These are phyloP conservation scores for Allium cepa DNA, from an alignment of 106 monocot species.

Conservation along the genomic window DNA sequence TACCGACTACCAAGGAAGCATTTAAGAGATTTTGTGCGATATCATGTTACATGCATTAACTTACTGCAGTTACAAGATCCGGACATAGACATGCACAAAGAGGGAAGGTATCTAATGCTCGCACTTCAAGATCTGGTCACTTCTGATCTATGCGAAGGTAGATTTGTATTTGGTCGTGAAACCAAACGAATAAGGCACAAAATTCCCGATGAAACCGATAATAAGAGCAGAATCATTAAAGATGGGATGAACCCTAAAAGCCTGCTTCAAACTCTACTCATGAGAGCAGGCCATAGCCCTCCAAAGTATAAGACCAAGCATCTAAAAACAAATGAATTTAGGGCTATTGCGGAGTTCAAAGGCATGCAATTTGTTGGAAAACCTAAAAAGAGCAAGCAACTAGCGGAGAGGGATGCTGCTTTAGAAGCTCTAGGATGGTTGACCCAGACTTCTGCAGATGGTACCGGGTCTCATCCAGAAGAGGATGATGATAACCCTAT, in stretches of 20 bases:
- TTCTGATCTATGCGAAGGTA: constrained; percentile 88
- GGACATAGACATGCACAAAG: constrained; percentile 78
- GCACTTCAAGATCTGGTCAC: constrained; percentile 80
- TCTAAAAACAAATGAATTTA: constrained; percentile 96
- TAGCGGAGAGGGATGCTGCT: constrained; percentile 94
- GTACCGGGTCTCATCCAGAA: constrained; percentile 13
- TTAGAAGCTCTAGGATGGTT: constrained; percentile 91
- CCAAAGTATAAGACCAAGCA: constrained; percentile 97
- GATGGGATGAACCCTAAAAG: constrained; percentile 84
- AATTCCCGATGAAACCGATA: constrained; percentile 5
- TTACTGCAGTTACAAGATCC: constrained; percentile 69
- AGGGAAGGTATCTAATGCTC: constrained; percentile 78
- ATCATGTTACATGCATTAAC: no score
- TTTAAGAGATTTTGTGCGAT: no score
- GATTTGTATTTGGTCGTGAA: constrained; percentile 92
- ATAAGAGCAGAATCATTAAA: constrained; percentile 29
- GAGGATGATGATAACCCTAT: constrained; percentile 47
- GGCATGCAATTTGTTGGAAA: constrained; percentile 99
- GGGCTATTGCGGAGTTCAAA: constrained; percentile 90
- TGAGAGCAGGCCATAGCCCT: constrained; percentile 88
- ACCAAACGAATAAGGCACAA: constrained; percentile 27
- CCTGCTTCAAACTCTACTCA: constrained; percentile 83
- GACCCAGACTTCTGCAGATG: constrained; percentile 63
- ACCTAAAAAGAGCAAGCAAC: constrained; percentile 96
- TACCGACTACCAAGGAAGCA: no score